phyloP scores from a whole-genome alignment of 139 green algal species.

The Picochlorum sp. region DNA sequence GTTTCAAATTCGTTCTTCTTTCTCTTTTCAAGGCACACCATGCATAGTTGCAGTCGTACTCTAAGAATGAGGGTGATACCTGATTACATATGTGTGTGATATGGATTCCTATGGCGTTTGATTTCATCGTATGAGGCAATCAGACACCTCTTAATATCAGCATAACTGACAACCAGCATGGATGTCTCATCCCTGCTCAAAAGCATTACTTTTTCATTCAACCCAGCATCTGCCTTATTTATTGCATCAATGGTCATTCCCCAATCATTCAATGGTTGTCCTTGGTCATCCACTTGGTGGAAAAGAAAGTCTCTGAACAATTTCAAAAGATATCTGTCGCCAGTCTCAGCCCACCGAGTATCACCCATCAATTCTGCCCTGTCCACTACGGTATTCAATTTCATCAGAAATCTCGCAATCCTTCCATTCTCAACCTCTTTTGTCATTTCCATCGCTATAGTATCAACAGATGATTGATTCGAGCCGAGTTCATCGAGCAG shows the following conservation, averaged over 20 bases:
- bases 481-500: conserved; percentile 62
- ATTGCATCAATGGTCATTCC: conserved; percentile 75
- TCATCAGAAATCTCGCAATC: conserved; percentile 72
- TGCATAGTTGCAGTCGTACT: too few species aligned
- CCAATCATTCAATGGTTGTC: conserved; percentile 73
- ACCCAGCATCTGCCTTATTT: conserved; percentile 81
- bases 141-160: conserved; percentile 70
- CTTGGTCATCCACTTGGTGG: conserved; percentile 63
- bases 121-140: conserved; percentile 50
- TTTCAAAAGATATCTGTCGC: conserved; percentile 72
- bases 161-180: conserved; percentile 85
- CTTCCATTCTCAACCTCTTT: conserved; percentile 83
- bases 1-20: too few species aligned
- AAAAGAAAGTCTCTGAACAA: conserved; percentile 91
- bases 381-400: conserved; percentile 70
- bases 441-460: conserved; percentile 51
- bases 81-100: too few species aligned
- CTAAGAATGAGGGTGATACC: too few species aligned
- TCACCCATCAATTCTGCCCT: conserved; percentile 49
- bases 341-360: conserved; percentile 49
- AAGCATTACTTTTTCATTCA: conserved; percentile 60
- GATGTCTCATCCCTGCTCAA: conserved; percentile 73
- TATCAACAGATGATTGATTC: conserved; percentile 18
- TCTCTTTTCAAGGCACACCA: too few species aligned
- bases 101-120: conserved; percentile 3